A percentile compares a stretch with the other conserved stretches of the same genome.
Conservation (phyloP, 257 asterid genomes). For the Solanum pimpinellifolium region DNA sequence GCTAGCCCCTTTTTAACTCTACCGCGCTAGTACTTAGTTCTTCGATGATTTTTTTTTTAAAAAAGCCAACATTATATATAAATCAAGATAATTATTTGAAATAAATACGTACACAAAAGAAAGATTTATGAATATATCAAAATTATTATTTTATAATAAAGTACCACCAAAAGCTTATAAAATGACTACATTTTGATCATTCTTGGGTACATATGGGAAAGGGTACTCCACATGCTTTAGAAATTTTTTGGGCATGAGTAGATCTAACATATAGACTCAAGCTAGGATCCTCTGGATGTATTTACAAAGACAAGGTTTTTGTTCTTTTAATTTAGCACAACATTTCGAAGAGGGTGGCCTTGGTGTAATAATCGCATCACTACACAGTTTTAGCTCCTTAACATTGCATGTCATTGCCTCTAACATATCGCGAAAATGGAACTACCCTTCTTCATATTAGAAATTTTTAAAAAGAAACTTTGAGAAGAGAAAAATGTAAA, state of each 20-base stretch:
- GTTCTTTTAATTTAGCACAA: constrained; percentile 9
- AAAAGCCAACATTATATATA: too few relatives aligned
- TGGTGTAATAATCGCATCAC: not conserved
- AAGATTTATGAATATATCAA: too few relatives aligned
- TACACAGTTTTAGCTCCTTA: constrained; percentile 3
- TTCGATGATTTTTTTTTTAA: too few relatives aligned
- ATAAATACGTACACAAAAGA: too few relatives aligned
- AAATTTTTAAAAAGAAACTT: too few relatives aligned
- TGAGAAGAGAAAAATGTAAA: too few relatives aligned
- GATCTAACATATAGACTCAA: constrained; percentile 3
- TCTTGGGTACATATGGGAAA: not conserved
- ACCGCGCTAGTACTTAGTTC: too few relatives aligned
- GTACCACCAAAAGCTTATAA: not conserved
- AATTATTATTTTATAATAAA: not conserved
- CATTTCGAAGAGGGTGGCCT: not conserved
- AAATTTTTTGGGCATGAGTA: constrained; percentile 3
- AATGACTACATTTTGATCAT: not conserved
- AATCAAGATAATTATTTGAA: too few relatives aligned
- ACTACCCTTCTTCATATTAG: too few relatives aligned
- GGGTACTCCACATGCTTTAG: not conserved
- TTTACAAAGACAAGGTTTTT: constrained; percentile 16
- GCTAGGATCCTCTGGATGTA: constrained; percentile 3
- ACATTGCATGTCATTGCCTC: constrained; percentile 6
- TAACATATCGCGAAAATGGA: not conserved
- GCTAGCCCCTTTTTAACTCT: too few relatives aligned